Evolutionary conservation across 257 asterid genomes (phyloP), one percentile per base, ranked within the genome.

Genomic region (Primulina tabacum): DNA sequence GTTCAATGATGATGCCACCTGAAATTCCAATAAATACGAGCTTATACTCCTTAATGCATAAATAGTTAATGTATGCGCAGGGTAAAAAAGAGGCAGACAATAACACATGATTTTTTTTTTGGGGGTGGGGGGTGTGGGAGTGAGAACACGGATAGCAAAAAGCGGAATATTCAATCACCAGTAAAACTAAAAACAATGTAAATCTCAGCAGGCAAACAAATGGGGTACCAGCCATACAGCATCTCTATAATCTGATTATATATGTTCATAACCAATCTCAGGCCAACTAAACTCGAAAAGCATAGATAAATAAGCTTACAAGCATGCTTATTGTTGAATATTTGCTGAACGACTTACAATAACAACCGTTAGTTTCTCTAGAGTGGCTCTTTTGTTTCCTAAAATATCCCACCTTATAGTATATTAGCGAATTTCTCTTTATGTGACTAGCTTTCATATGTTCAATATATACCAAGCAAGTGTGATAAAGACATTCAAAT

Each of bases 1-100:
- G 82, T 89, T 95, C 79, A 92, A 79, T 35, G 98, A 92, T 8
- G 95, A 84, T 1, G 97, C 99, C 82, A 84, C 93, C 99, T 95
- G 90, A 50, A 20, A 80, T 75, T 72, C 70, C 76, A 62, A 74
- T 35, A 68, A 76, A 70, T 29, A 65, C 67, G 43, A 69, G 38
- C 59, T 66, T 62, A 70, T 59, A 71, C 63, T 72, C 68, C 69
- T 55, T 57, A 64, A 65, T 70, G 67, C 47, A 79, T 12, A 43
- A 17, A 57, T 29, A n/a, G 50, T 65, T 61, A 40, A 40, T 43
- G 38, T 28, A 52, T 29, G 58, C 8, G 3, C 64, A 60, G n/a
- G 38, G 18, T 4, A n/a, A 57, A 35, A 29, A 77, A 16, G 58
- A 58, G 37, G 33, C 7, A 20, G 59, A 65, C 61, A 52, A 37